Percentiles rank a stretch among this genome's conserved stretches.
phyloP scores from a whole-genome alignment of 1,139 yeast species.

The Geotrichum citri-aurantii region DNA sequence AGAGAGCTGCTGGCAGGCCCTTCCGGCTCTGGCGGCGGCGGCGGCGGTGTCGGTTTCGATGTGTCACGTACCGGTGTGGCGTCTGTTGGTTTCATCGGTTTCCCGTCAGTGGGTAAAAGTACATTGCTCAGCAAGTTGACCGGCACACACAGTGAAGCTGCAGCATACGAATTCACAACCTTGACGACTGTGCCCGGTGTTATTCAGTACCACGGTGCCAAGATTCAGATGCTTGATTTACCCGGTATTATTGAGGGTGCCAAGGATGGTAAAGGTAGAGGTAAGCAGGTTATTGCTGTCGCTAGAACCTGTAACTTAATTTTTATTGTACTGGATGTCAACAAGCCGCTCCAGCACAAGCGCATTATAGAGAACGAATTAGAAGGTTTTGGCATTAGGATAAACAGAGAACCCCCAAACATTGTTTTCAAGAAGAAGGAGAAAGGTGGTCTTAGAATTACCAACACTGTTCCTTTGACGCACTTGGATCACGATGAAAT shows the following conservation, averaged over 20 bases:
- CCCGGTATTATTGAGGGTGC: constrained; percentile 99
- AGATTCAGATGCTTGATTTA: constrained; percentile 93
- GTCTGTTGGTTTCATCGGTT: constrained; percentile 94
- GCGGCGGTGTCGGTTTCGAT: constrained; percentile 85
- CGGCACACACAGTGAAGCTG: constrained; percentile 95
- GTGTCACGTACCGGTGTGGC: constrained; percentile 98
- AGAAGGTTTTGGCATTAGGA: constrained; percentile 95
- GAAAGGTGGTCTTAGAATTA: constrained; percentile 89
- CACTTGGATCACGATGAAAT: constrained; percentile 89
- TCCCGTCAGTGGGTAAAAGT: constrained; percentile 44
- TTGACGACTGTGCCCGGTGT: constrained; percentile 97
- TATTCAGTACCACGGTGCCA: constrained; percentile 92
- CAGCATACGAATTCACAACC: constrained; percentile 96
- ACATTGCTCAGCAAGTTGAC: constrained; percentile 77
- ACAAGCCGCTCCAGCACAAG: constrained; percentile 91
- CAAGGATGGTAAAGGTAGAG: constrained; percentile 98
- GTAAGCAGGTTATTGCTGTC: constrained; percentile 97
- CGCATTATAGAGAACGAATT: constrained; percentile 88
- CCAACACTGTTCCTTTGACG: constrained; percentile 88
- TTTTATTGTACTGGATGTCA: constrained; percentile 90
- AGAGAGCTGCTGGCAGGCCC: constrained; percentile 84
- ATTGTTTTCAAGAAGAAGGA: constrained; percentile 88
- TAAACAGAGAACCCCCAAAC: constrained; percentile 89
- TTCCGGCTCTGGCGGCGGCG: constrained; percentile 79
- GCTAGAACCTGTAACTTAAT: constrained; percentile 93